Base-by-base conservation (phyloP, 2,329 filamentous ascomycete genomes). In the Phialophora tarda region DNA sequence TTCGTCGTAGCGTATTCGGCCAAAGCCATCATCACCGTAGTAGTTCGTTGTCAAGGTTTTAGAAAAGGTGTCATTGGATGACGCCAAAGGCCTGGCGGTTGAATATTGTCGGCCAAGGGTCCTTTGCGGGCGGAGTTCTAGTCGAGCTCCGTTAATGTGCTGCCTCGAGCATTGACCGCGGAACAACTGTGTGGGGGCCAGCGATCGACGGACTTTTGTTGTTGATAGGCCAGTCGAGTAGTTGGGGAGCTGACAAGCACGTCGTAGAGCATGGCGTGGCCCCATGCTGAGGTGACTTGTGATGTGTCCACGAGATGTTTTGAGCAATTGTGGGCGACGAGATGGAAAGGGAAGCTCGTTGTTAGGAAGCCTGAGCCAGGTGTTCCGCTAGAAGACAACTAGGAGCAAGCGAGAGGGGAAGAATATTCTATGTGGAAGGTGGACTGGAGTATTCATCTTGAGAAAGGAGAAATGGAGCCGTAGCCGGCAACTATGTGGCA, bases 1-100 rank as follows among this genome's bases (percentile, higher is more conserved):
- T 12, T 58, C 55, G 2, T 58, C 55, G 34, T 11, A 26, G n/a
- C 55, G 55, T 17, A 58, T 44, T 17, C 55, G 55, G n/a, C 32
- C 34, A 41, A 8, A 14, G 8, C 21, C 38, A 12, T 44, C 53
- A 1, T 34, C 53, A 10, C 30, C 53, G 12, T 56, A 30, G 28
- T 6, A 30, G n/a, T 47, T 24, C 12, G 32, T 38, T 11, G 30
- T 26, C 17, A 56, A 34, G 38, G 21, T 6, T 21, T 44, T 44
- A 7, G 5, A 8, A n/a, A n/a, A n/a, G 2, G 17, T 44, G 17
- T 44, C 38, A n/a, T 8, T n/a, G 17, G 38, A n/a, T n/a, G 17
- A 44, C 17, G 38, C 7, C 17, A 2, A 44, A 7, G 38, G 5
- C 17, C 17, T 44, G 38, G 17, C 17, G 6, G 38, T 44, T 7